Conservation (phyloP, 306 rosid genomes). For the Rubus idaeus region DNA sequence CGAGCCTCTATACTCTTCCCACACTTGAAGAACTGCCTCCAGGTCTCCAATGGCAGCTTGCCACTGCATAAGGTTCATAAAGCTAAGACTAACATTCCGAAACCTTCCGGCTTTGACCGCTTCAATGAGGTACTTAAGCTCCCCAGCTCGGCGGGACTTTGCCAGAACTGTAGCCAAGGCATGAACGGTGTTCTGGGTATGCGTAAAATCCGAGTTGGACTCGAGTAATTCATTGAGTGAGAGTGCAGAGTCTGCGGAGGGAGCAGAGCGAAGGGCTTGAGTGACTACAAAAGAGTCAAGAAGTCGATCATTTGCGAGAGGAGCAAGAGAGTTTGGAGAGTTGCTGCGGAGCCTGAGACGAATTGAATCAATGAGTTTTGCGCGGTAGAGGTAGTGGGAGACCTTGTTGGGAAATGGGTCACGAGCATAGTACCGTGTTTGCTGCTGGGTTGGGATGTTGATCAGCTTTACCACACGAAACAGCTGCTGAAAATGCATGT, state of each 20-base stretch:
- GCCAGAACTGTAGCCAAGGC: constrained; percentile 77
- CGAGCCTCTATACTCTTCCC: constrained; percentile 51
- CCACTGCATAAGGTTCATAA: constrained; percentile 73
- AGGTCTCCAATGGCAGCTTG: constrained; percentile 55
- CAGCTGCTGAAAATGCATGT: constrained; percentile 35
- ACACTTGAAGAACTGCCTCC: constrained; percentile 52
- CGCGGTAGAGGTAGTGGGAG: constrained; percentile 71
- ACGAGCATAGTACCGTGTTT: constrained; percentile 46
- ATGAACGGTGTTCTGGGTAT: constrained; percentile 60
- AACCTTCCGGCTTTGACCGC: constrained; percentile 44
- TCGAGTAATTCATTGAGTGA: constrained; percentile 42
- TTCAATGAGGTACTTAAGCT: constrained; percentile 56
- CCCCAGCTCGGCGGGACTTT: constrained; percentile 41
- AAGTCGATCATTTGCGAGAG: constrained; percentile 44
- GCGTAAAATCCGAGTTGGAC: constrained; percentile 39
- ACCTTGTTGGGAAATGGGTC: constrained; percentile 67
- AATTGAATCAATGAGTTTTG: constrained; percentile 70
- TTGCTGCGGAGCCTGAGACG: constrained; percentile 61
- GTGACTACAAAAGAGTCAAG: constrained; percentile 67
- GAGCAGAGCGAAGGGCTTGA: constrained; percentile 69
- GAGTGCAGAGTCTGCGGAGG: constrained; percentile 70
- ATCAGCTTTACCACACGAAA: constrained; percentile 20
- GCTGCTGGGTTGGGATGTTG: constrained; percentile 39
- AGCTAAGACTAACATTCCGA: constrained; percentile 42
- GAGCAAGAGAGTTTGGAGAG: constrained; percentile 41